Conservation (phyloP, 1,139 yeast genomes). For the Debaryomyces nepalensis region DNA sequence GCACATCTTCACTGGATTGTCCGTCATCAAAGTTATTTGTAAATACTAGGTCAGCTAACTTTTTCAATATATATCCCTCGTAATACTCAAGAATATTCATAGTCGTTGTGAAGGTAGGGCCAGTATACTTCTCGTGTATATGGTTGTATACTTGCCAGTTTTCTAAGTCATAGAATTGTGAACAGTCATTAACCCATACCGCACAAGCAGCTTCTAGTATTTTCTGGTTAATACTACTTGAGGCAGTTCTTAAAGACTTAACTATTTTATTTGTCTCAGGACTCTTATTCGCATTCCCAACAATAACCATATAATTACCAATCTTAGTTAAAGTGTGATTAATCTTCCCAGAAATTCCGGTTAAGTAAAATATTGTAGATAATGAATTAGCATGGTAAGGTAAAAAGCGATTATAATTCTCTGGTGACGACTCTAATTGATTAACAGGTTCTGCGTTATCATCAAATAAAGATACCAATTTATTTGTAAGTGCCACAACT, state of each 20-base stretch:
- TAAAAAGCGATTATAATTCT: conserved; percentile 41
- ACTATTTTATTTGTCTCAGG: conserved; percentile 44
- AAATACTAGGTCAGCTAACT: conserved; percentile 34
- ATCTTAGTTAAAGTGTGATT: conserved; percentile 37
- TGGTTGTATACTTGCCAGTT: conserved; percentile 41
- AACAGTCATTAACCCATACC: conserved; percentile 54
- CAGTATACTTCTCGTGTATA: conserved; percentile 16
- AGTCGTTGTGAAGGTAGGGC: conserved; percentile 38
- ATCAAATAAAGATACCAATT: conserved; percentile 38
- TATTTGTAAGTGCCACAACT: conserved; percentile 31
- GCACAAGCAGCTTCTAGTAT: conserved; percentile 50
- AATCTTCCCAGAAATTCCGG: conserved; percentile 35
- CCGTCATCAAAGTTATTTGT: conserved; percentile 20
- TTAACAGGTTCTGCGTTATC: conserved; percentile 33
- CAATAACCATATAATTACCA: conserved; percentile 37
- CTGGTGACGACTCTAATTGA: conserved; percentile 44
- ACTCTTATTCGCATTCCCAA: conserved; percentile 41
- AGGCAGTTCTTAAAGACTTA: conserved; percentile 39
- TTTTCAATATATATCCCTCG: conserved; percentile 40
- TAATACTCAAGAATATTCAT: conserved; percentile 44
- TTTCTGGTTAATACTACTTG: conserved; percentile 41
- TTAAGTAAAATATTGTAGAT: conserved; percentile 43
- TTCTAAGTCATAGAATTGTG: conserved; percentile 51
- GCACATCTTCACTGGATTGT: conserved; percentile 24
- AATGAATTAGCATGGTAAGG: conserved; percentile 50